Percentiles rank a stretch among this genome's conserved stretches.
Conservation (phyloP, 2,329 filamentous ascomycete species). For the Stachybotrys elegans region DNA sequence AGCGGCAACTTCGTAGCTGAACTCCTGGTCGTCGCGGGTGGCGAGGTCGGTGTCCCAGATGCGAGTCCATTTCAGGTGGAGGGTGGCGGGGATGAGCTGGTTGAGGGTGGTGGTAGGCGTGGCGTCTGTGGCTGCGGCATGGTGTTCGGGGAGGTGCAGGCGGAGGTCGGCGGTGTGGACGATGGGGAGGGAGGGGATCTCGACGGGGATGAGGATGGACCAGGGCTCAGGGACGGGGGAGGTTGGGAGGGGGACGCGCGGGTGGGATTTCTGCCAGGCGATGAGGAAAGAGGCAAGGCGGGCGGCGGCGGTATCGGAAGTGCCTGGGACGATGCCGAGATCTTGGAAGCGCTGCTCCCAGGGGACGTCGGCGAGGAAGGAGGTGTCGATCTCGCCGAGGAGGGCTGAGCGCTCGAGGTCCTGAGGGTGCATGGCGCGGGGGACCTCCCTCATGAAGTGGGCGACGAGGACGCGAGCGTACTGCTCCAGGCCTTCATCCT, state of each 20-base stretch:
- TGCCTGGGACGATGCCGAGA: slow-evolving; percentile 36
- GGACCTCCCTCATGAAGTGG: slow-evolving; percentile 38
- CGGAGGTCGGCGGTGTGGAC: slow-evolving; percentile 73
- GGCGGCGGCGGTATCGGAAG: slow-evolving; percentile 23
- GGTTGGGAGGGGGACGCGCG: slow-evolving; percentile 19
- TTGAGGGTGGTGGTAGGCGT: slow-evolving; percentile 52
- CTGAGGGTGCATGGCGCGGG: slow-evolving; percentile 36
- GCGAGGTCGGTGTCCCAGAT: slow-evolving; percentile 50
- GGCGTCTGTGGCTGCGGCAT: slow-evolving; percentile 17
- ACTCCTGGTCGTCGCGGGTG: slow-evolving; percentile 54
- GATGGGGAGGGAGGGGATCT: slow-evolving; percentile 77
- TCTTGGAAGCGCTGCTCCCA: slow-evolving; percentile 48
- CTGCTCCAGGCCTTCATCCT: slow-evolving; percentile 33
- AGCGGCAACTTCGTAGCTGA: slow-evolving; percentile 76
- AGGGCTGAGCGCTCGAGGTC: slow-evolving; percentile 54
- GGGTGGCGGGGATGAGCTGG: slow-evolving; percentile 57
- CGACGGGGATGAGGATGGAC: slow-evolving; percentile 83
- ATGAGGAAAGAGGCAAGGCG: slow-evolving; percentile 23
- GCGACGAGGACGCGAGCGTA: slow-evolving; percentile 44
- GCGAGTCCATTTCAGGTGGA: slow-evolving; percentile 59
- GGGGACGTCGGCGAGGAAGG: slow-evolving; percentile 36
- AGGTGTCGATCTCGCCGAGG: slow-evolving; percentile 45
- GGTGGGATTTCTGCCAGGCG: slow-evolving; percentile 25
- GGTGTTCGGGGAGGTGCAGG: slow-evolving; percentile 33
- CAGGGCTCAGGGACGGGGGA: slow-evolving; percentile 29